A percentile compares a stretch with the other conserved stretches of the same genome.
Evolutionary conservation across 1,139 yeast genomes (phyloP).

Genomic region (Saccharomycopsis phalli): DNA sequence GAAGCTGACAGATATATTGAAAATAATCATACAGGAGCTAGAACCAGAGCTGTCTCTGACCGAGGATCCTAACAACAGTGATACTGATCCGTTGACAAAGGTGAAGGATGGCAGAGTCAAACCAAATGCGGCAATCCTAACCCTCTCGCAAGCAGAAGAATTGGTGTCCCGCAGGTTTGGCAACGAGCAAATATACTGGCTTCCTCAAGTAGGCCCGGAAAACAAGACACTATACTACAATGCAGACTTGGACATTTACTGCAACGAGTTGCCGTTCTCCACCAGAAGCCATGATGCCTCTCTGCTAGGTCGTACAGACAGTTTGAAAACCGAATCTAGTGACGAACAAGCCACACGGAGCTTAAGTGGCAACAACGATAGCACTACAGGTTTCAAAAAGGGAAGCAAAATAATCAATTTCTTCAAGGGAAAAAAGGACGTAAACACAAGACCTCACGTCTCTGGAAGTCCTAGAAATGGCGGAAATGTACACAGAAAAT

Average conservation of each 20-base stretch:
- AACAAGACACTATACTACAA: conserved; percentile 54
- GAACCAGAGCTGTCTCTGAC: neutral
- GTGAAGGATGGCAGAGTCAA: neutral
- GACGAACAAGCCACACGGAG: too few species aligned
- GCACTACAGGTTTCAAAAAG: too few species aligned
- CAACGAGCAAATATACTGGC: conserved; percentile 31
- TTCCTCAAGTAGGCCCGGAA: conserved; percentile 47
- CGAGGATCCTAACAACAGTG: neutral
- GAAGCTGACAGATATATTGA: conserved; percentile 23
- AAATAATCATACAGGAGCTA: neutral
- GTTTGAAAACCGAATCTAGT: neutral
- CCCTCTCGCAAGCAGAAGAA: conserved; percentile 26
- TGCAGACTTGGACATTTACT: conserved; percentile 48
- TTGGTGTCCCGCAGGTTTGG: conserved; percentile 23
- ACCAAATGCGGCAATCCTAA: conserved; percentile 25
- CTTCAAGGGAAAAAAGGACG: neutral
- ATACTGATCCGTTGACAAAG: neutral
- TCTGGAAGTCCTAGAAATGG: neutral
- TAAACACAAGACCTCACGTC: too few species aligned
- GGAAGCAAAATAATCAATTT: neutral
- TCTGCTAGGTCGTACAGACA: neutral
- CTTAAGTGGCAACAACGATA: too few species aligned
- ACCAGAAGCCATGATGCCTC: neutral
- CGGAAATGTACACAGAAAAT: too few species aligned
- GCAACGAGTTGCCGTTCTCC: conserved; percentile 41